Evolutionary conservation across 2,329 filamentous ascomycete species (phyloP).

Genomic region (Biscogniauxia sp.): DNA sequence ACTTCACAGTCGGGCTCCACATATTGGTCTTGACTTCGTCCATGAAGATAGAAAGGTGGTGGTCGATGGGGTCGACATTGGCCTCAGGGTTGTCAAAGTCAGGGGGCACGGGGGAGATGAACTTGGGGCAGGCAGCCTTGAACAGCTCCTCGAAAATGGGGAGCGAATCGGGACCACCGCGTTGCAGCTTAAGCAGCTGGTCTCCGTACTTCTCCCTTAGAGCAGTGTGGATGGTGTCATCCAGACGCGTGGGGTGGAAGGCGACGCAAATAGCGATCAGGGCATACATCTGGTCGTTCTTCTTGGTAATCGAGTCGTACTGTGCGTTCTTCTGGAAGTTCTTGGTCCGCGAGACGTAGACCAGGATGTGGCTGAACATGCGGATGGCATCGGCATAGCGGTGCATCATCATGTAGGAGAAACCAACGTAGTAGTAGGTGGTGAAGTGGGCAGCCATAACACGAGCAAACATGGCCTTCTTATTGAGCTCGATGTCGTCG

Average conservation of each 20-base stretch:
- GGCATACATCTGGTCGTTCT: conserved; percentile 99
- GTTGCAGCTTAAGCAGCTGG: conserved; percentile 94
- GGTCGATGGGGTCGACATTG: conserved; percentile 96
- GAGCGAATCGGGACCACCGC: conserved; percentile 90
- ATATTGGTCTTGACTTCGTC: conserved; percentile 99
- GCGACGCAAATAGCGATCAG: conserved; percentile 98
- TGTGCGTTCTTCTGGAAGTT: conserved; percentile 99
- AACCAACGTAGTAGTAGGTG: conserved; percentile 99
- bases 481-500: conserved; percentile 99
- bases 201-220: conserved; percentile 99
- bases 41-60: conserved; percentile 98
- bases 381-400: conserved; percentile 98
- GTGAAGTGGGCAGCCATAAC: conserved; percentile 99
- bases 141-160: conserved; percentile 98
- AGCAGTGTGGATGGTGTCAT: conserved; percentile 98
- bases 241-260: conserved; percentile 93
- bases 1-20: conserved; percentile 96
- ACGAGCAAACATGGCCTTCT: conserved; percentile 99
- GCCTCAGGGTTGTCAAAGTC: conserved; percentile 96
- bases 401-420: conserved; percentile 99
- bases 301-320: conserved; percentile 99
- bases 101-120: conserved; percentile 94
- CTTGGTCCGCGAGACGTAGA: conserved; percentile 98
- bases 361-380: conserved; percentile 99
- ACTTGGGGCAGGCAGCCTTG: conserved; percentile 96